Percentiles rank a stretch among this genome's conserved stretches.
phyloP scores from a whole-genome alignment of 2,329 filamentous ascomycete species.

The Trichoderma gracile region DNA sequence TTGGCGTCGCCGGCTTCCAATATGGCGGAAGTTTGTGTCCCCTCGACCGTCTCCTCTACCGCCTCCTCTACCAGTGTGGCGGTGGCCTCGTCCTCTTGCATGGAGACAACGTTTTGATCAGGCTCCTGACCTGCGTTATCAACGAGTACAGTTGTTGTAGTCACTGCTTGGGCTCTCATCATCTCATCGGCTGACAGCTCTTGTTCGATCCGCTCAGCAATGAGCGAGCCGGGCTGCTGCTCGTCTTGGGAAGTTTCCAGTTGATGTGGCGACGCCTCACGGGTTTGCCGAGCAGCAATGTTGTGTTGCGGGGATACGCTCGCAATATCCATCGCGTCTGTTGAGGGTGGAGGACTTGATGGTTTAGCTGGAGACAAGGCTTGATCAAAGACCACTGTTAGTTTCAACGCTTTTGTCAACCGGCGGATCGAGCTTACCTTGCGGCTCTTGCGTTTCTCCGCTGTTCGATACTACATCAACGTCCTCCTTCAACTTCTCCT shows the following conservation, averaged over 20 bases:
- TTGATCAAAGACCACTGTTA: background rate
- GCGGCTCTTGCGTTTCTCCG: constrained; percentile 19
- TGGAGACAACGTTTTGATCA: background rate
- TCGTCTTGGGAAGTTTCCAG: constrained; percentile 5
- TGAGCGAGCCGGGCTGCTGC: background rate
- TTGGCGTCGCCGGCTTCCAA: constrained; percentile 36
- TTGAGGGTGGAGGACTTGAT: background rate
- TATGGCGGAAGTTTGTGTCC: constrained; percentile 26
- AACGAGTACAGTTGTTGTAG: background rate
- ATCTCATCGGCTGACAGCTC: background rate
- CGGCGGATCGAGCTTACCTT: constrained; percentile 24
- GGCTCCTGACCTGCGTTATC: background rate
- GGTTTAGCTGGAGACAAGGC: background rate
- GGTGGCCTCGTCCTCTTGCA: background rate
- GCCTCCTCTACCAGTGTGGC: background rate
- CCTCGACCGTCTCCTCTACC: background rate
- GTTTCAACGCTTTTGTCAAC: background rate
- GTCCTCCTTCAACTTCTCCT: constrained; percentile 38
- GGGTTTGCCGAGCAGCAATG: background rate
- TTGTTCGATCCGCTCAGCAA: background rate
- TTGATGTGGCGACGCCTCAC: background rate
- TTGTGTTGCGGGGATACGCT: constrained; percentile 15
- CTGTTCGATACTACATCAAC: constrained; percentile 29
- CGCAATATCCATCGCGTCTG: constrained; percentile 22
- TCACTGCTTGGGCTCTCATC: background rate